Evolutionary conservation across 371 early-diverging fungal genomes (phyloP), one percentile per base, ranked within the genome.

Genomic region (Mortierella sp.): DNA sequence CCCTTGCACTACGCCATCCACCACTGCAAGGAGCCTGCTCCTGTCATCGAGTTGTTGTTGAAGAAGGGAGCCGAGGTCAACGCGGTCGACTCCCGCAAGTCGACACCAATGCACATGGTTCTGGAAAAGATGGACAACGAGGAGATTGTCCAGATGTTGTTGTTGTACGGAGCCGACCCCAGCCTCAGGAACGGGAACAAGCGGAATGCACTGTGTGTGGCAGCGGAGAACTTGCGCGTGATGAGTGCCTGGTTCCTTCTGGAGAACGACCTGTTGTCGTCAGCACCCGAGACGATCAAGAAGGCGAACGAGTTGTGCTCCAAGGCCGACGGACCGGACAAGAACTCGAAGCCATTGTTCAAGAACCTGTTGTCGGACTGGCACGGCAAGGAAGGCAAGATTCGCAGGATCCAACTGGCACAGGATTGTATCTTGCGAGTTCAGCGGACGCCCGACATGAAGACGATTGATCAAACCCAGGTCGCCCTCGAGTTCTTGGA

Each of bases 221-320:
- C 85, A 11, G 85, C 85, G 24, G 85, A 85, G 70, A 77, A 81
- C 27, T 49, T 85, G 72, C 58, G 85, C 14, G 85, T 85, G 58
- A 85, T 85, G 85, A 85, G 85, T 32, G 81, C 85, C 4, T 85
- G 85, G 85, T 85, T 85, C 79, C 65, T 85, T 74, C 56, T 85
- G 48, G 85, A 85, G 77, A 85, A 85, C 75, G 85, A 85, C 49
- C 58, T 85, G 46, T 27, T 85, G 82, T 78, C 79, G 7, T 81
- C 82, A 14, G 73, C 79, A 5, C 85, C 85, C 2, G 85, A 85
- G 3, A 75, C 81, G 54, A 81, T 85, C 85, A 85, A 85, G 82
- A 75, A 76, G 70, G 85, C 85, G 32, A 85, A 56, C 35, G 81
- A 85, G 71, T 58, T 85, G 8, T 85, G 85, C 54, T 85, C 85